Conservation (phyloP, 257 asterid genomes). For the Vinca minor region DNA sequence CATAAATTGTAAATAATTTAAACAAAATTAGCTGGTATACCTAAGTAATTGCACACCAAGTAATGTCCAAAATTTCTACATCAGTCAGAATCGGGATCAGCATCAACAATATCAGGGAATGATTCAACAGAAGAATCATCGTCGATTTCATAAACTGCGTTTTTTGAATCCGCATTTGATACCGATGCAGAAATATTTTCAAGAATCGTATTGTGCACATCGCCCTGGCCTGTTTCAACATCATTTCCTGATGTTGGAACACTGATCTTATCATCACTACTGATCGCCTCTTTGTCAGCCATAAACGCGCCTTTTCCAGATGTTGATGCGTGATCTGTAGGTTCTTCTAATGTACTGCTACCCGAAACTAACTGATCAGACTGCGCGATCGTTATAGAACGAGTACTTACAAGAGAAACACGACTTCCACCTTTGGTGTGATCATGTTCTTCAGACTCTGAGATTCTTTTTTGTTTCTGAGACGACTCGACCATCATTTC, state of each 20-base stretch:
- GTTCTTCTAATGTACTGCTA: constrained; percentile 16
- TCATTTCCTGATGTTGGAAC: constrained; percentile 17
- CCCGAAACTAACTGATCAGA: constrained; percentile 9
- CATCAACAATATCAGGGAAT: constrained; percentile 64
- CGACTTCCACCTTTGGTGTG: constrained; percentile 3
- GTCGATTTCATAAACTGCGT: constrained; percentile 28
- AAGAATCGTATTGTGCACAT: constrained; percentile 11
- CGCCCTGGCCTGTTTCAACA: constrained; percentile 12
- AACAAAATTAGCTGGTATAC: too few relatives aligned
- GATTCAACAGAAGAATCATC: constrained; percentile 28
- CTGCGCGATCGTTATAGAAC: background rate
- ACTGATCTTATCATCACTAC: constrained; percentile 8
- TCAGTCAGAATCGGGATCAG: constrained; percentile 71
- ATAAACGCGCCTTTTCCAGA: constrained; percentile 12
- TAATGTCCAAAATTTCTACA: constrained; percentile 1
- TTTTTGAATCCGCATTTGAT: constrained; percentile 18
- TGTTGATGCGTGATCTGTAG: constrained; percentile 12
- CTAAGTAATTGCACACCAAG: too few relatives aligned
- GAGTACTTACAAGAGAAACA: constrained; percentile 7
- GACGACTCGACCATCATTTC: constrained; percentile 38
- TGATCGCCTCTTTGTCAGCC: constrained; percentile 13
- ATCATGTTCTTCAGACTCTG: constrained; percentile 12
- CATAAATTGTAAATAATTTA: too few relatives aligned
- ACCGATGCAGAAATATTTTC: constrained; percentile 28
- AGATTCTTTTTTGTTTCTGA: constrained; percentile 7